Evolutionary conservation across 1,284 basidiomycete species (phyloP).

Genomic region (Irpex sp.): DNA sequence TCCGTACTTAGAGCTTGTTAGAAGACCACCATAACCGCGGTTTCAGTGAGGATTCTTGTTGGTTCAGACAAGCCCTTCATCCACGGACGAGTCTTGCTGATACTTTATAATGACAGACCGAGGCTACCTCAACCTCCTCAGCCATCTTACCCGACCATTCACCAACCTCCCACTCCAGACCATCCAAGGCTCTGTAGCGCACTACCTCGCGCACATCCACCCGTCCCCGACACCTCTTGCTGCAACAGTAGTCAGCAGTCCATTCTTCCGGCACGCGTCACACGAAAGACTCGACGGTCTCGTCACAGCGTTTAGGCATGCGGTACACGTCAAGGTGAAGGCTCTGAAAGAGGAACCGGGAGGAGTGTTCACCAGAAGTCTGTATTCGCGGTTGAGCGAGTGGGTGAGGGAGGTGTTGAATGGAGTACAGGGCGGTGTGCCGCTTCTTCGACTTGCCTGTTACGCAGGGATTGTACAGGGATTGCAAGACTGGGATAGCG

Average conservation of each 20-base stretch:
- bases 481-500: slow-evolving; percentile 47
- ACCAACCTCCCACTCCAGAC: slow-evolving; percentile 45
- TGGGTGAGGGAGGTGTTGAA: slow-evolving; percentile 59
- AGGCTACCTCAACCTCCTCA: slow-evolving; percentile 52
- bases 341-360: slow-evolving; percentile 33
- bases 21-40: too few relatives aligned
- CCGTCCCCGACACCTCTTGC: slow-evolving; percentile 62
- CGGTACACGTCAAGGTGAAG: slow-evolving; percentile 51
- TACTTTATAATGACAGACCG: slow-evolving; percentile 25
- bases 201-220: slow-evolving; percentile 53
- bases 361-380: slow-evolving; percentile 41
- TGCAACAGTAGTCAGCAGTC: slow-evolving; percentile 61
- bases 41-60: too few relatives aligned
- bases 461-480: slow-evolving; percentile 63
- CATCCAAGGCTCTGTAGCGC: slow-evolving; percentile 57
- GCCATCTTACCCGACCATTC: slow-evolving; percentile 50
- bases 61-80: too few relatives aligned
- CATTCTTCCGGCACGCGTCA: slow-evolving; percentile 42
- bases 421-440: slow-evolving; percentile 61
- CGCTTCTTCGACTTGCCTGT: slow-evolving; percentile 55
- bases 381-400: slow-evolving; percentile 36
- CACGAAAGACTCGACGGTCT: slow-evolving; percentile 51
- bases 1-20: too few relatives aligned
- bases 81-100: neutral
- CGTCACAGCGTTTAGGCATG: slow-evolving; percentile 57